Evolutionary conservation across 2,329 filamentous ascomycete genomes (phyloP).

Genomic region (Rhinocladiella similis): DNA sequence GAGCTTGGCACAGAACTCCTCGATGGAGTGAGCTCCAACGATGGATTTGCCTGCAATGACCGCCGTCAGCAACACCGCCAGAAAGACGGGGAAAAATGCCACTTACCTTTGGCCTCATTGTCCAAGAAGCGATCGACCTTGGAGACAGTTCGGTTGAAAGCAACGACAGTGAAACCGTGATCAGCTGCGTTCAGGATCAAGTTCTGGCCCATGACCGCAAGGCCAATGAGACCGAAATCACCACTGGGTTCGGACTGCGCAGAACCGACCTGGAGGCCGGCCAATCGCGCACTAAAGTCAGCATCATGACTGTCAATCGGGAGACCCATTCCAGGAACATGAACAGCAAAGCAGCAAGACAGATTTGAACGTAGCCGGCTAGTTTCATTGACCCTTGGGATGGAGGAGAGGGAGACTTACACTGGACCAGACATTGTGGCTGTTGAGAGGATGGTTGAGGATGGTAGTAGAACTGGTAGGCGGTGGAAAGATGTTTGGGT

Average conservation of each 20-base stretch:
- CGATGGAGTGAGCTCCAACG: constrained; percentile 85
- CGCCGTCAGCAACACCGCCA: constrained; percentile 38
- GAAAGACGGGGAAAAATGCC: not conserved
- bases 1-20: constrained; percentile 95
- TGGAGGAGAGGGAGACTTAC: constrained; percentile 22
- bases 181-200: constrained; percentile 87
- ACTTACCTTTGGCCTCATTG: constrained; percentile 79
- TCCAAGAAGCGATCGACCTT: constrained; percentile 95
- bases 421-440: constrained; percentile 31
- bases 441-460: constrained; percentile 7
- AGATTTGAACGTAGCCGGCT: not conserved
- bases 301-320: constrained; percentile 39
- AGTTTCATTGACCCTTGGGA: not conserved
- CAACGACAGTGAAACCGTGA: constrained; percentile 93
- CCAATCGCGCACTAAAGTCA: constrained; percentile 69
- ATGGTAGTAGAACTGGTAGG: constrained; percentile 1
- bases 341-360: constrained; percentile 1
- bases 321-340: not conserved
- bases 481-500: not conserved
- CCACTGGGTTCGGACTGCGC: constrained; percentile 60
- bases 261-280: constrained; percentile 69
- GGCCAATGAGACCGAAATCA: constrained; percentile 90
- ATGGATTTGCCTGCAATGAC: constrained; percentile 73
- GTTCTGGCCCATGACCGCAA: constrained; percentile 89
- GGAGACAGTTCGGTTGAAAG: constrained; percentile 96